These are phyloP conservation scores for Staphylotrichum tortipilum DNA, from an alignment of 495 filamentous ascomycete species.

Conservation along the genomic window DNA sequence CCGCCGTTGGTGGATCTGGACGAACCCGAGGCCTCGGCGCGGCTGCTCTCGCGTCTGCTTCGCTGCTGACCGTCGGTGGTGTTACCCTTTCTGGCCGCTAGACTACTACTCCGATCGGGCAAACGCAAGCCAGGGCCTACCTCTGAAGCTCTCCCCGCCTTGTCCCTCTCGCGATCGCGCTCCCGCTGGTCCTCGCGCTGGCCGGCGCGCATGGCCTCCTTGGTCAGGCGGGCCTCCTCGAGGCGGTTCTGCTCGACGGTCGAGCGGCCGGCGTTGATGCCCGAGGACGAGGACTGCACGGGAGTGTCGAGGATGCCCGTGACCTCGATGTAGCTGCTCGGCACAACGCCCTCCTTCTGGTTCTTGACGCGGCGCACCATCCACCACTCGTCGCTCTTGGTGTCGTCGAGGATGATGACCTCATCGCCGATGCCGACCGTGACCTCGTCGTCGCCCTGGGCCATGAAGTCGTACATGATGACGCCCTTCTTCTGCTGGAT, in stretches of 20 bases:
- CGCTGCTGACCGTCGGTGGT: conserved; percentile 53
- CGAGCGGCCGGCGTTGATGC: conserved; percentile 60
- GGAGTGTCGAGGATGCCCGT: conserved; percentile 48
- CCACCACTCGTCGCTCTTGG: conserved; percentile 97
- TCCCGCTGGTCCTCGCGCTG: conserved; percentile 46
- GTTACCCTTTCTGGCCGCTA: conserved; percentile 51
- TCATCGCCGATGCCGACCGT: conserved; percentile 86
- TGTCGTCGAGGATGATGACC: conserved; percentile 81
- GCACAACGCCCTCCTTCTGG: conserved; percentile 94
- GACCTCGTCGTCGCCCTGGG: conserved; percentile 93
- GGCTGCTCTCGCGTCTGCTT: conserved; percentile 56
- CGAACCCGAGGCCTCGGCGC: conserved; percentile 33
- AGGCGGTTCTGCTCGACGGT: conserved; percentile 71
- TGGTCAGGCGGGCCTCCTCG: conserved; percentile 73
- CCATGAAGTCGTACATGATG: conserved; percentile 91
- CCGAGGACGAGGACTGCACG: conserved; percentile 36
- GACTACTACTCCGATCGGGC: conserved; percentile 60
- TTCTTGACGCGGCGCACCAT: conserved; percentile 84
- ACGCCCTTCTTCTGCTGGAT: conserved; percentile 62
- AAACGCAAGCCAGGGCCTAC: conserved; percentile 68
- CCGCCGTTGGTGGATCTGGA: conserved; percentile 37
- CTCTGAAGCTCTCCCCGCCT: conserved; percentile 48
- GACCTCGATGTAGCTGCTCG: conserved; percentile 89
- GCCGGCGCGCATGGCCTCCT: conserved; percentile 58
- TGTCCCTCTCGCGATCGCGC: conserved; percentile 31